Evolutionary conservation across 169 alveolate species (phyloP), one percentile per base, ranked within the genome.

Genomic region (Theileria orientalis): DNA sequence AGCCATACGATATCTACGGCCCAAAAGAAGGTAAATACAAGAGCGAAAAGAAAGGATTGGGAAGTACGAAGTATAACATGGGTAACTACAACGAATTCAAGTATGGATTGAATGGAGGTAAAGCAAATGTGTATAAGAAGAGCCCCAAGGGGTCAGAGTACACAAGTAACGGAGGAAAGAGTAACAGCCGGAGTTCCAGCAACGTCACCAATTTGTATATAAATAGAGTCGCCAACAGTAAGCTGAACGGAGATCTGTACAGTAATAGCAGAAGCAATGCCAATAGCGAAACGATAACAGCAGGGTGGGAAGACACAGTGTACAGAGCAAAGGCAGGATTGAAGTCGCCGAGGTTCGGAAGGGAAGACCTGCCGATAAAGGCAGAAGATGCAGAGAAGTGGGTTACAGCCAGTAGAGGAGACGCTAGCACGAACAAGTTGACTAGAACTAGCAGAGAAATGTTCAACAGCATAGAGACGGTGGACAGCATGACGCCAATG

Each of bases 321-420:
- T n/a, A n/a, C n/a, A n/a, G n/a, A n/a, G n/a, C n/a, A n/a, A n/a
- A n/a, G n/a, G n/a, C n/a, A n/a, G n/a, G n/a, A n/a, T n/a, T n/a
- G 19, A 62, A 40, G 27, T 62, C 72, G n/a, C 72, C 72, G 3
- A 62, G 72, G 6, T 62, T 62, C 37, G 72, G 72, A 1, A 23
- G 35, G 47, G 68, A 59, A 7, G 47, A 35, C 29, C 37, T 51
- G 61, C n/a, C n/a, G n/a, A n/a, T n/a, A n/a, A n/a, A n/a, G n/a
- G n/a, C n/a, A n/a, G n/a, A n/a, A n/a, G n/a, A n/a, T n/a, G n/a
- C n/a, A n/a, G n/a, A 46, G 3, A 46, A 1, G 14, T n/a, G 1
- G 3, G 1, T 5, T 46, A 46, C 16, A 19, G n/a, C 0, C n/a
- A 52, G 30, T 3, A 3, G 1, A 1, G 27, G 27, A 3, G n/a